phyloP scores from a whole-genome alignment of 306 rosid genomes.

The Cucurbita moschata region DNA sequence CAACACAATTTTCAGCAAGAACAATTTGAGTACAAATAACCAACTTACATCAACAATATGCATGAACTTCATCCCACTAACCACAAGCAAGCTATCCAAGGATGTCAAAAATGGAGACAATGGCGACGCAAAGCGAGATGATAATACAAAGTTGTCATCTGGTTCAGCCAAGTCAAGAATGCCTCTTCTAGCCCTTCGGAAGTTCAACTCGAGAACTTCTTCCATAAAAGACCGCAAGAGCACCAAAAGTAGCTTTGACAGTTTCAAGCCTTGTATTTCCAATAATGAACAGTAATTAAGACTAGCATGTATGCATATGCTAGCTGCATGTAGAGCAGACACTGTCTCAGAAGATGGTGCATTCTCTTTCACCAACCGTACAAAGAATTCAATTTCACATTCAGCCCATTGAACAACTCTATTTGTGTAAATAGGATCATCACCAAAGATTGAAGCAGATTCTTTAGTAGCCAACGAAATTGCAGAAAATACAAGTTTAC shows the following conservation, averaged over 20 bases:
- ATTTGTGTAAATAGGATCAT: constrained; percentile 74
- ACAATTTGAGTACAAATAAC: background rate
- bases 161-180: constrained; percentile 67
- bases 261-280: constrained; percentile 74
- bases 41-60: constrained; percentile 63
- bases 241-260: constrained; percentile 74
- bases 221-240: constrained; percentile 77
- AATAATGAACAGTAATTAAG: constrained; percentile 62
- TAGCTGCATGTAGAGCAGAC: constrained; percentile 68
- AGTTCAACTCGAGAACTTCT: constrained; percentile 83
- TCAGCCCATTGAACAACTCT: constrained; percentile 98
- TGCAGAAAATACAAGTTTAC: constrained; percentile 64
- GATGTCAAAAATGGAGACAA: constrained; percentile 57
- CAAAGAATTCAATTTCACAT: constrained; percentile 85
- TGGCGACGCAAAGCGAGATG: constrained; percentile 53
- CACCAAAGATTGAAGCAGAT: constrained; percentile 79
- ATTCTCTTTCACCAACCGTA: constrained; percentile 73
- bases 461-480: constrained; percentile 57
- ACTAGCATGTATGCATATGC: constrained; percentile 77
- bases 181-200: constrained; percentile 70
- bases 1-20: background rate
- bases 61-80: constrained; percentile 80
- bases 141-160: constrained; percentile 39
- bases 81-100: constrained; percentile 46
- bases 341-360: constrained; percentile 68